Base-by-base conservation (phyloP, 2,329 filamentous ascomycete genomes). In the Hymenoscyphus fraxineus region DNA sequence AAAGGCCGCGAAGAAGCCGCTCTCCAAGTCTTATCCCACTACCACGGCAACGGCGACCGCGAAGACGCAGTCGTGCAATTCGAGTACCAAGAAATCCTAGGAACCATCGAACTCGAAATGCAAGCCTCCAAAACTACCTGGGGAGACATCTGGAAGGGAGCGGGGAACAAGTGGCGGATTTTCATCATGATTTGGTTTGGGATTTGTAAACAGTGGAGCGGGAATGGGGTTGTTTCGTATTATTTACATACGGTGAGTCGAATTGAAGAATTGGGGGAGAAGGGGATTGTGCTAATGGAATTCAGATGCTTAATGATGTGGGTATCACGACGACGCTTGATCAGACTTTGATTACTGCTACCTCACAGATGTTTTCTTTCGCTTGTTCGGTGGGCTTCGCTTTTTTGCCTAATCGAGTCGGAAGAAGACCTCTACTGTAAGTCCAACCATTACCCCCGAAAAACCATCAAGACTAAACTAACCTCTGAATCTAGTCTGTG, bases 1-100 rank as follows among this genome's bases (percentile, higher is more conserved):
- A 80, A 81, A 65, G 81, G 76, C 77, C 57, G 81, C 82, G 2
- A 78, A 81, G 68, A 78, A 81, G 66, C 79, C 81, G 66, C 81
- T 78, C 66, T 74, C 76, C 9, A 81, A 82, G 69, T 83, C 32
- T 67, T 85, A 6, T 75, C 77, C n/a, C 78, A 80, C 40, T 80
- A 80, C 55, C 82, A 78, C 63, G 75, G 75, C 47, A 70, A 74
- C 59, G 76, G 76, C 55, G 62, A 77, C 64, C 62, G 67, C 63
- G 63, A 75, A 54, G 74, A 77, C 58, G 71, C 73, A 47, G 72
- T 78, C 16, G 76, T 78, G 39, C 68, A 73, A 56, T 72, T 73
- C 65, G 76, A 79, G 67, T 76, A 74, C 67, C 70, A 72, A 35
- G 78, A 80, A 68, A 80, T 80, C 63, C 72, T 75, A 63, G 73